These are phyloP conservation scores for Seminavis robusta DNA, from an alignment of 108 stramenopile genomes.

Conservation along the genomic window DNA sequence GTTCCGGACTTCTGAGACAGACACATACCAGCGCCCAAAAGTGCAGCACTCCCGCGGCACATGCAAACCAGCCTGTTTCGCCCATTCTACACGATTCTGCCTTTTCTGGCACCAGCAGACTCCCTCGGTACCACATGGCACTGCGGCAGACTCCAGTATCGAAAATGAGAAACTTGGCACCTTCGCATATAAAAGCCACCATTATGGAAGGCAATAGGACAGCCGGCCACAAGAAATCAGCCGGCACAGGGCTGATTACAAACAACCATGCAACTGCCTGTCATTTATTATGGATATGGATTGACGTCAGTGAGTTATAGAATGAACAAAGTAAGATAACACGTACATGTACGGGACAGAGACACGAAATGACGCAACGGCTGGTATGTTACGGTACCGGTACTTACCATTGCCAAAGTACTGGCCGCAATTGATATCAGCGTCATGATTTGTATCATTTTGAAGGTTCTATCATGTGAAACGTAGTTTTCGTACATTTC, in stretches of 20 bases:
- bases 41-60: slow-evolving; percentile 42
- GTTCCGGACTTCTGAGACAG: slow-evolving; percentile 60
- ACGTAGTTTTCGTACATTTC: slow-evolving; percentile 50
- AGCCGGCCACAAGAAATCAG: slow-evolving; percentile 62
- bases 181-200: slow-evolving; percentile 56
- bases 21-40: slow-evolving; percentile 50
- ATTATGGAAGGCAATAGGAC: slow-evolving; percentile 57
- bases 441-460: slow-evolving; percentile 61
- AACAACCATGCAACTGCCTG: slow-evolving; percentile 8
- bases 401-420: slow-evolving; percentile 36
- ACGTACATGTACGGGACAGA: background rate
- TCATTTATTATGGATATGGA: too few relatives aligned
- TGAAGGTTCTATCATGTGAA: slow-evolving; percentile 60
- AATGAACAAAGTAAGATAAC: background rate
- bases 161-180: slow-evolving; percentile 72
- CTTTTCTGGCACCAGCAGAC: slow-evolving; percentile 29
- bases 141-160: slow-evolving; percentile 50
- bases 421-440: slow-evolving; percentile 48
- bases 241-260: background rate
- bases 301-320: background rate
- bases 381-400: too few relatives aligned
- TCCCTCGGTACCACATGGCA: slow-evolving; percentile 42
- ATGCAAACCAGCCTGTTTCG: slow-evolving; percentile 26
- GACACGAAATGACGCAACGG: background rate
- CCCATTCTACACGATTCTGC: slow-evolving; percentile 65